phyloP scores from a whole-genome alignment of 2,329 filamentous ascomycete genomes.

The Byssochlamys sp. region DNA sequence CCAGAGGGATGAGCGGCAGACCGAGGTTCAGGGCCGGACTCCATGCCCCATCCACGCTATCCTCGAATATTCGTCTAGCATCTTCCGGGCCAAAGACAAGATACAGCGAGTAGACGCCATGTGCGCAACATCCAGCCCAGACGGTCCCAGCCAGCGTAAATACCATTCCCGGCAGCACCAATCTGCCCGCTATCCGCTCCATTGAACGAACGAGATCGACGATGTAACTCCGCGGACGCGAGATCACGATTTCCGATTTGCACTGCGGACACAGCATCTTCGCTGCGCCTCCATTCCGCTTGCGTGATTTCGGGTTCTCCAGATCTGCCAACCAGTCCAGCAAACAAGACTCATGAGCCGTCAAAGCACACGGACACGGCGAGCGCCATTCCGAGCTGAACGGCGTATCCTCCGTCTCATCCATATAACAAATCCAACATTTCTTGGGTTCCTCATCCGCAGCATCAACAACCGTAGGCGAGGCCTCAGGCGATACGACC shows the following conservation, averaged over 20 bases:
- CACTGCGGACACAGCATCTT: slow-evolving; percentile 80
- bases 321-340: slow-evolving; percentile 89
- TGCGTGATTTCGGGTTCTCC: slow-evolving; percentile 52
- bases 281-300: slow-evolving; percentile 41
- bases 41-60: slow-evolving; percentile 28
- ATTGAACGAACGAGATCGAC: slow-evolving; percentile 57
- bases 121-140: slow-evolving; percentile 44
- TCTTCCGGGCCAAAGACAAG: slow-evolving; percentile 58
- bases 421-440: slow-evolving; percentile 63
- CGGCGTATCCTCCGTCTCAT: slow-evolving; percentile 53
- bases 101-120: slow-evolving; percentile 55
- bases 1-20: slow-evolving; percentile 57
- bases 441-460: slow-evolving; percentile 36
- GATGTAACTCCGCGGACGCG: slow-evolving; percentile 63
- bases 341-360: slow-evolving; percentile 81
- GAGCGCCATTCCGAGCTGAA: slow-evolving; percentile 64
- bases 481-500: slow-evolving; percentile 24
- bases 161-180: slow-evolving; percentile 58
- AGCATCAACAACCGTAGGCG: slow-evolving; percentile 5
- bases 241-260: slow-evolving; percentile 67
- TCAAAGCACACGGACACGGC: slow-evolving; percentile 81
- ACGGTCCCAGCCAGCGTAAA: slow-evolving; percentile 38
- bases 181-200: slow-evolving; percentile 46
- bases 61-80: slow-evolving; percentile 45
- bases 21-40: slow-evolving; percentile 48